phyloP scores from a whole-genome alignment of 2,329 filamentous ascomycete genomes.

The Diaporthe sp. region DNA sequence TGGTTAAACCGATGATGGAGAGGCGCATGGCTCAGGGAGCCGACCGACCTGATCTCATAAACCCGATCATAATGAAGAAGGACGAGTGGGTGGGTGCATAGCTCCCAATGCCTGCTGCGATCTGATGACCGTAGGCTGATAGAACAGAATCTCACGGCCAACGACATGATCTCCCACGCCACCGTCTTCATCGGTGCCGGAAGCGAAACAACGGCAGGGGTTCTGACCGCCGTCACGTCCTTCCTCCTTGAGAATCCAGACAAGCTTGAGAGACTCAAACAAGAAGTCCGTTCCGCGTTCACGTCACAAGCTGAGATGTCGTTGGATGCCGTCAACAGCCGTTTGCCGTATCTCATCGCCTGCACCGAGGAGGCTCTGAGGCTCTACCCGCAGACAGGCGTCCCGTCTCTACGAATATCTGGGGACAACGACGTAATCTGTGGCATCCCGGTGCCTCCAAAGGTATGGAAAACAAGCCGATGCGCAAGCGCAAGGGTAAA shows the following conservation, averaged over 20 bases:
- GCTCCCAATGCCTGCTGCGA: too few species aligned
- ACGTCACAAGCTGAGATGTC: not conserved
- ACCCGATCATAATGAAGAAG: slow-evolving; percentile 28
- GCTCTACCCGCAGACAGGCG: not conserved
- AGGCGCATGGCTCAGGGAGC: slow-evolving; percentile 13
- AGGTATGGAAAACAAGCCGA: not conserved
- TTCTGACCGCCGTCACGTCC: slow-evolving; percentile 18
- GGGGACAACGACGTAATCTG: slow-evolving; percentile 11
- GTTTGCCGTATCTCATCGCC: not conserved
- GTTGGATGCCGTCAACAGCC: slow-evolving; percentile 6
- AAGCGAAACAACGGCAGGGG: slow-evolving; percentile 22
- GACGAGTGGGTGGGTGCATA: slow-evolving; percentile 4
- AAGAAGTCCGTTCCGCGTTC: slow-evolving; percentile 22
- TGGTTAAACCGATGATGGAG: slow-evolving; percentile 9
- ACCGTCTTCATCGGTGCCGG: slow-evolving; percentile 27
- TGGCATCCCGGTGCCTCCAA: slow-evolving; percentile 3
- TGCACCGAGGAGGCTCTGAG: slow-evolving; percentile 16
- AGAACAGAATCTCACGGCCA: not conserved
- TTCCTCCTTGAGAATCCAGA: slow-evolving; percentile 16
- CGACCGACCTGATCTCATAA: slow-evolving; percentile 8
- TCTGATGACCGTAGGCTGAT: not conserved
- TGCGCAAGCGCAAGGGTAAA: too few species aligned
- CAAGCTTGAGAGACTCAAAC: not conserved
- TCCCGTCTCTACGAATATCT: not conserved
- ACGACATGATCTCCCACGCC: slow-evolving; percentile 17